Evolutionary conservation across 2,329 filamentous ascomycete species (phyloP), one percentile per base, ranked within the genome.

Genomic region (Cadophora malorum): DNA sequence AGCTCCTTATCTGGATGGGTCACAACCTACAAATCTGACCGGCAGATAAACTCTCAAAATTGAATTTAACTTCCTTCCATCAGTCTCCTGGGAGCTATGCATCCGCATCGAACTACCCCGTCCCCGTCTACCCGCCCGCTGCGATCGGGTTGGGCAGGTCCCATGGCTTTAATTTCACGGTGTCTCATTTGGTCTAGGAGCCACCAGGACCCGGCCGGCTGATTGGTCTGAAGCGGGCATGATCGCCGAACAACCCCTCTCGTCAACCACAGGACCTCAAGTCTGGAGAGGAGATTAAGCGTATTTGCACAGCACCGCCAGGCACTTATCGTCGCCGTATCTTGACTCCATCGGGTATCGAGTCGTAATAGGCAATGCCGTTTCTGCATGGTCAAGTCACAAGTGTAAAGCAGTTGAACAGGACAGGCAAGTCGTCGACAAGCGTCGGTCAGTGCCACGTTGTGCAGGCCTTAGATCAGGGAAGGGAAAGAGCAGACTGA

Each of bases 191-290:
- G 21, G 58, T 47, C 38, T 35, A n/a, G 31, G 23, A 9, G 19
- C n/a, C 45, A 49, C 19, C 19, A 21, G 8, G 19, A 21, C 45
- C 25, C 25, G 53, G 33, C 61, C 67, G 49, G 67, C 35, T 69
- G 68, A 69, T 72, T 66, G 64, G 65, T 58, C 62, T 47, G 25
- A 55, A 63, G 23, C n/a, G 65, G 66, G 47, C 64, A 64, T 67
- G 65, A 69, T 71, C 70, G 45, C 64, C 69, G 63, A 61, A 14
- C 55, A 33, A 33, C 65, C 68, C 69, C 67, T 63, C 59, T 61
- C 56, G 59, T 41, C 58, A 28, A 64, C 53, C 56, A 28, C 62
- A 64, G 58, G 58, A 56, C 55, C 55, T 55, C 47, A 35, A 23
- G 53, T 41, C 38, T 47, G 25, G 35, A 52, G n/a, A 35, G 25